phyloP scores from a whole-genome alignment of 768 basidiomycete species.

The Serendipita vermifera region DNA sequence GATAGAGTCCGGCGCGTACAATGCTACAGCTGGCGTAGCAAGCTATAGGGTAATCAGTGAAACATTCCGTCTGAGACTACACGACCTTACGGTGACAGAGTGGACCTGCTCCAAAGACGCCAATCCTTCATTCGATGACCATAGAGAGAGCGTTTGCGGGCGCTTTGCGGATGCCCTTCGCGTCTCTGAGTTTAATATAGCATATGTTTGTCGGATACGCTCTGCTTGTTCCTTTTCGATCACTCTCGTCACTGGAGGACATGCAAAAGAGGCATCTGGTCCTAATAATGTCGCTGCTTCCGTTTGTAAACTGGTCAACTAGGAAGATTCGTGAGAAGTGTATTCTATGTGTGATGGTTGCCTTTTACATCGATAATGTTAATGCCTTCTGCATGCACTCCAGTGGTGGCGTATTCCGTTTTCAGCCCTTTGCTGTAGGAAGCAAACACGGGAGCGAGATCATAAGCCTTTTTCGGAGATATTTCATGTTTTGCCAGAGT shows the following conservation, averaged over 20 bases:
- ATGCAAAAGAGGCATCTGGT: slow-evolving; percentile 4
- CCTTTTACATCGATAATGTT: slow-evolving; percentile 3
- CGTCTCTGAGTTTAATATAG: no score
- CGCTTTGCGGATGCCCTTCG: background rate
- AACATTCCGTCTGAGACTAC: no score
- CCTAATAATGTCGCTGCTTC: slow-evolving; percentile 5
- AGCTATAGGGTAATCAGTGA: no score
- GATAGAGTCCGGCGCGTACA: background rate
- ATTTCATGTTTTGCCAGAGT: slow-evolving; percentile 1
- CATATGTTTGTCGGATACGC: background rate
- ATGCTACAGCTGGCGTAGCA: background rate
- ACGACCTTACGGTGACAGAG: background rate
- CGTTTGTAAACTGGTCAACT: slow-evolving; percentile 7
- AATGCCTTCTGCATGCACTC: background rate
- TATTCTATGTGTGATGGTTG: no score
- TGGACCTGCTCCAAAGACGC: background rate
- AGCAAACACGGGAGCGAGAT: background rate
- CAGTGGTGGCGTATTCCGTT: background rate
- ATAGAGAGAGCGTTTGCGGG: background rate
- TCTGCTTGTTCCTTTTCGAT: background rate
- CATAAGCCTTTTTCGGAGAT: background rate
- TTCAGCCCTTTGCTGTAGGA: background rate
- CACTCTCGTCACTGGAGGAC: background rate
- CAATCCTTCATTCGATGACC: background rate
- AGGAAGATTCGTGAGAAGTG: background rate